Evolutionary conservation across 176 grass and related monocot species (phyloP), one percentile per base, ranked within the genome.

Genomic region (Lolium multiflorum): DNA sequence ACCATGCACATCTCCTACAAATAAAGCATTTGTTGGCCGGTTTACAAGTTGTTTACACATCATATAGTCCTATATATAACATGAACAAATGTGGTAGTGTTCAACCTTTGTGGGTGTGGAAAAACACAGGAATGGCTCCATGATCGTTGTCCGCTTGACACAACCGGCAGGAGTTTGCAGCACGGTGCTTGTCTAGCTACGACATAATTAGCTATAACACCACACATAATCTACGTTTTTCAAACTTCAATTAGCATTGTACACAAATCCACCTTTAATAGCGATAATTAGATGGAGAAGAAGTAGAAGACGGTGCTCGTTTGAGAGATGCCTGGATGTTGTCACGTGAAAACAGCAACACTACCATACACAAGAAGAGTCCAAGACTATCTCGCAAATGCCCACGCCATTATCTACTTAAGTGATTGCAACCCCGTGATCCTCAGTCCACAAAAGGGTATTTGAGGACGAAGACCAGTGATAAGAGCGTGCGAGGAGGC

Each of bases 331-430:
- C 12, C 13, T 51, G 13, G 12, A 51, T 51, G 49, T 3, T 51
- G 9, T 51, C 49, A 55, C 11, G 24, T 26, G 11, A 63, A 26
- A 63, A 28, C n/a, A 49, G 6, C 7, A 48, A 73, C 20, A 73
- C 20, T 9, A 47, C 11, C 13, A 66, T 66, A 52, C 78, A 64
- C 55, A 63, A 51, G 44, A 52, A 52, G 14, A 17, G 48, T 55
- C 43, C 78, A 44, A 54, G 6, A 16, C 7, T 51, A 25, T 41
- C 50, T 68, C 22, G 52, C 13, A 18, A 24, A 79, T 83, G 71
- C 26, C 20, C 39, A 16, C 64, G 2, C 4, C 52, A n/a, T 88
- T 88, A 78, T 88, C 54, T 67, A 82, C 65, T 72, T 28, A 11
- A 1, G 7, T n/a, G 44, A 61, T 50, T 69, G 24, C 80, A 14